phyloP scores from a whole-genome alignment of 163 green algal genomes.

The Volvox carteri region DNA sequence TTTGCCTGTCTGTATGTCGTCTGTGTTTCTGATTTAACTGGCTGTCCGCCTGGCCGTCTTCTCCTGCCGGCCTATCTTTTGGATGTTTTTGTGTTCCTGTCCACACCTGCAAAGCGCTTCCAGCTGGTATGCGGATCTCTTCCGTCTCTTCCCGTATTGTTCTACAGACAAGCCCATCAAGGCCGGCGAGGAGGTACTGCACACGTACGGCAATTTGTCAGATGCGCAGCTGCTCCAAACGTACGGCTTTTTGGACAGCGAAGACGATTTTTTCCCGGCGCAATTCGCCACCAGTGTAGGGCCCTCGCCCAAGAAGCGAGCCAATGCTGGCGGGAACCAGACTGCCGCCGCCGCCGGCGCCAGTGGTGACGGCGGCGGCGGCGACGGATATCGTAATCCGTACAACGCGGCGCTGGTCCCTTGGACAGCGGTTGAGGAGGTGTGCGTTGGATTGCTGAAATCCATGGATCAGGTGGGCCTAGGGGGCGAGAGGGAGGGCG shows the following conservation, averaged over 20 bases:
- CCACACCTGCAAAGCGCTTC: too few relatives aligned
- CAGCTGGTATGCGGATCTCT: too few relatives aligned
- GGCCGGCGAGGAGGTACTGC: constrained; percentile 76
- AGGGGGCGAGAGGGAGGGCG: background rate
- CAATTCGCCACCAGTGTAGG: background rate
- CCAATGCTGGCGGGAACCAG: background rate
- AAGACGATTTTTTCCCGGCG: constrained; percentile 16
- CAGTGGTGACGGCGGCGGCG: background rate
- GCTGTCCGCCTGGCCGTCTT: too few relatives aligned
- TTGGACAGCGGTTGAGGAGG: constrained; percentile 46
- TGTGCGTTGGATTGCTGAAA: constrained; percentile 38
- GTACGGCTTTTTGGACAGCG: constrained; percentile 82
- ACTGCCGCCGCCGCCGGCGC: background rate
- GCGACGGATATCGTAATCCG: constrained; percentile 54
- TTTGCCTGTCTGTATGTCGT: too few relatives aligned
- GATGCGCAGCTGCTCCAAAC: constrained; percentile 84
- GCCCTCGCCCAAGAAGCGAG: constrained; percentile 6
- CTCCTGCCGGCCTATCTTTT: too few relatives aligned
- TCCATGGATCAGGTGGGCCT: constrained; percentile 33
- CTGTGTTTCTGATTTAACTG: too few relatives aligned
- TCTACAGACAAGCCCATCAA: constrained; percentile 73
- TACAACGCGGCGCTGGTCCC: constrained; percentile 68
- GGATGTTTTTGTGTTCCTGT: too few relatives aligned
- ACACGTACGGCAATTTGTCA: constrained; percentile 84
- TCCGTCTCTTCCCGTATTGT: too few relatives aligned